Percentiles rank a stretch among this genome's conserved stretches.
These are phyloP conservation scores for Xylariaceae sp. DNA, from an alignment of 2,329 filamentous ascomycete genomes.

Conservation along the genomic window DNA sequence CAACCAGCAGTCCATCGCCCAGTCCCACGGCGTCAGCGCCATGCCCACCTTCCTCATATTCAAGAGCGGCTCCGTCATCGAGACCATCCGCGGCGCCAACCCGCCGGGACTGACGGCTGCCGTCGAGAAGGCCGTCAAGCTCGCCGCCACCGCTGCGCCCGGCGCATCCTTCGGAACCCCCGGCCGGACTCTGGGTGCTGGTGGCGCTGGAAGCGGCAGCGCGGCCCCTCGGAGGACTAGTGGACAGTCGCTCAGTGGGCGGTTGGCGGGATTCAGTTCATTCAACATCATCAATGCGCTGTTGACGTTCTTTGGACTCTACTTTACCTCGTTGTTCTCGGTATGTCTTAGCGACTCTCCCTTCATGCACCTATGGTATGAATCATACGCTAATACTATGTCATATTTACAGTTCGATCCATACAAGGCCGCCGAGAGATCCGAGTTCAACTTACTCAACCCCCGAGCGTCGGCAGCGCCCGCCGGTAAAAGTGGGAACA, in stretches of 20 bases:
- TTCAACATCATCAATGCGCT: constrained; percentile 47
- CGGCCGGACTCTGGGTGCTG: constrained; percentile 55
- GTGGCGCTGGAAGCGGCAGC: constrained; percentile 11
- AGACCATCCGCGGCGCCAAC: constrained; percentile 80
- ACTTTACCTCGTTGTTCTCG: constrained; percentile 58
- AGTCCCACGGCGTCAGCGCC: constrained; percentile 73
- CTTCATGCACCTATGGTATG: background rate
- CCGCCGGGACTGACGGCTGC: constrained; percentile 69
- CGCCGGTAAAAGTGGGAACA: constrained; percentile 22
- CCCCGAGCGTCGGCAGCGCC: constrained; percentile 27
- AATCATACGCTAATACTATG: background rate
- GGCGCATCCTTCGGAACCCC: constrained; percentile 50
- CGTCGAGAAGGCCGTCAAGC: constrained; percentile 62
- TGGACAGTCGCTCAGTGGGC: constrained; percentile 16
- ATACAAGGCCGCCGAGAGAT: constrained; percentile 57
- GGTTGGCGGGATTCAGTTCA: constrained; percentile 33
- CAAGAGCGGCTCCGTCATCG: constrained; percentile 67
- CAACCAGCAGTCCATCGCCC: constrained; percentile 70
- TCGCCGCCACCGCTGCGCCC: constrained; percentile 41
- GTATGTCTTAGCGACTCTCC: constrained; percentile 35
- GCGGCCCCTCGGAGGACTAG: constrained; percentile 16
- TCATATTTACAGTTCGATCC: constrained; percentile 58
- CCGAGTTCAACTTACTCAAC: constrained; percentile 53
- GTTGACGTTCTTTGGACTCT: constrained; percentile 56
- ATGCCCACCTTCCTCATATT: constrained; percentile 96